These are phyloP conservation scores for Euphrasia confusa DNA, from an alignment of 257 asterid genomes.

Conservation along the genomic window DNA sequence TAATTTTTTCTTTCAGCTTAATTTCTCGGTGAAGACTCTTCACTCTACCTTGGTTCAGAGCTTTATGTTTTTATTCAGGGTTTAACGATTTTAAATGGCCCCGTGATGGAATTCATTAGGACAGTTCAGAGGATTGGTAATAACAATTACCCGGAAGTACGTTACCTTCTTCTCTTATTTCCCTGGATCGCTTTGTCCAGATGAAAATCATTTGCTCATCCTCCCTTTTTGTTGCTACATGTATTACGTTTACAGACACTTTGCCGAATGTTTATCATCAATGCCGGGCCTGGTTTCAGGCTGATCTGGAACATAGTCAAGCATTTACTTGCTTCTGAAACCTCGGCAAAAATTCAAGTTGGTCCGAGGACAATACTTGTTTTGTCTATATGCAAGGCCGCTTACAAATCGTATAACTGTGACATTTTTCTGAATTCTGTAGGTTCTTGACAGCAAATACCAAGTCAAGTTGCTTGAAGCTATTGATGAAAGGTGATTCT, in stretches of 20 bases:
- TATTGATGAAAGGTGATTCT: slow-evolving; percentile 46
- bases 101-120: too few species aligned
- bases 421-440: neutral
- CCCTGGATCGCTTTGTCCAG: too few species aligned
- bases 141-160: too few species aligned
- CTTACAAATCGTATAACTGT: neutral
- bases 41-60: too few species aligned
- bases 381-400: neutral
- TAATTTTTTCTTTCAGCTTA: neutral
- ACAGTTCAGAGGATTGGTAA: too few species aligned
- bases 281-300: slow-evolving; percentile 53
- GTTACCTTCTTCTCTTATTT: too few species aligned
- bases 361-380: neutral
- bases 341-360: slow-evolving; percentile 44
- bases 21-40: too few species aligned
- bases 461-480: slow-evolving; percentile 40
- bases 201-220: too few species aligned
- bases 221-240: too few species aligned
- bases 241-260: too few species aligned
- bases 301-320: slow-evolving; percentile 46
- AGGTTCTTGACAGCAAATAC: slow-evolving; percentile 48
- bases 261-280: neutral
- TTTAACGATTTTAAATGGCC: too few species aligned
- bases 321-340: slow-evolving; percentile 46
- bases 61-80: too few species aligned